Percentiles rank a stretch among this genome's conserved stretches.
Conservation (phyloP, 2,329 filamentous ascomycete species). For the Trichoderma harzianum region DNA sequence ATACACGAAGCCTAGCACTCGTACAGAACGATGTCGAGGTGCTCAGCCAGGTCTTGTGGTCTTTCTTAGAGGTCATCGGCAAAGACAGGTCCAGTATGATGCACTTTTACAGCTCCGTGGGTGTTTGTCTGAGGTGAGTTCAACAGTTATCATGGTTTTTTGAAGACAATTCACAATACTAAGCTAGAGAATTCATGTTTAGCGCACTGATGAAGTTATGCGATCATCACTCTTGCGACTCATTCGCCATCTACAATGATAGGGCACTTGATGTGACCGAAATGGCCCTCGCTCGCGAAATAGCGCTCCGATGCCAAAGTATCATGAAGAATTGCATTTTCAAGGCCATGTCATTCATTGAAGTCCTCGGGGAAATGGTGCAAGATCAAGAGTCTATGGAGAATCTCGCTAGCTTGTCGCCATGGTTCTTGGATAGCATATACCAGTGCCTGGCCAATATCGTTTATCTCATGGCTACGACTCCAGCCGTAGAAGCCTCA, state of each 20-base stretch:
- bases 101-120: conserved; percentile 17
- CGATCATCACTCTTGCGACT: conserved; percentile 19
- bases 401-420: conserved; percentile 3
- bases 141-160: neutral
- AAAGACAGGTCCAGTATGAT: conserved; percentile 14
- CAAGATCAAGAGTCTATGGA: neutral
- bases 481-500: neutral
- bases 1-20: neutral
- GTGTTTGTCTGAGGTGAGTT: conserved; percentile 14
- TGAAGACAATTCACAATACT: neutral
- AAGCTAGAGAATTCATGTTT: neutral
- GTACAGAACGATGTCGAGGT: conserved; percentile 13
- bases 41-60: conserved; percentile 1
- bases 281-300: conserved; percentile 11
- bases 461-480: neutral
- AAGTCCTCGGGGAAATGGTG: neutral
- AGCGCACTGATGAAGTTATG: conserved; percentile 19
- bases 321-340: neutral
- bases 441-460: conserved; percentile 15
- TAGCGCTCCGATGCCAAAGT: neutral
- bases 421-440: conserved; percentile 14
- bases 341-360: conserved; percentile 4
- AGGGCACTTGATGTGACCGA: neutral
- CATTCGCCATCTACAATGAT: neutral
- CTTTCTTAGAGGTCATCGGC: conserved; percentile 14